phyloP scores from a whole-genome alignment of 306 rosid species.

The Acacia acuminata region DNA sequence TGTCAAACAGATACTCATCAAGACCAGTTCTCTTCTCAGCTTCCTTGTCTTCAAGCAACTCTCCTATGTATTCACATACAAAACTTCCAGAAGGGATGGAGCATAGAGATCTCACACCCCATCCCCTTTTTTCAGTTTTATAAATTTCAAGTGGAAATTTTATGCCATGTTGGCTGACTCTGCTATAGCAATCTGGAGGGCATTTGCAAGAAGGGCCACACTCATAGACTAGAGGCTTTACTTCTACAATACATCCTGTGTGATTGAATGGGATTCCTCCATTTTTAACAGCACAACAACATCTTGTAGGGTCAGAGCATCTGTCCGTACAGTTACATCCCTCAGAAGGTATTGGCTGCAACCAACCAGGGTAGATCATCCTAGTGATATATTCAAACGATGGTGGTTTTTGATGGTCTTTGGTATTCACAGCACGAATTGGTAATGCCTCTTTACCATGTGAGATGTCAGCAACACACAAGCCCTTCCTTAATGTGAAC shows the following conservation, averaged over 20 bases:
- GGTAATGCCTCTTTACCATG: slow-evolving; percentile 59
- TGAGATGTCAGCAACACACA: slow-evolving; percentile 61
- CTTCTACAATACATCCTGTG: slow-evolving; percentile 57
- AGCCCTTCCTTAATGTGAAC: slow-evolving; percentile 41
- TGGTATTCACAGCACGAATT: slow-evolving; percentile 51
- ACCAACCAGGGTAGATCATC: slow-evolving; percentile 65
- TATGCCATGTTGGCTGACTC: slow-evolving; percentile 67
- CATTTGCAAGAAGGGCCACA: slow-evolving; percentile 77
- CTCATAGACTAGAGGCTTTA: slow-evolving; percentile 60
- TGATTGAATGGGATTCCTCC: slow-evolving; percentile 61
- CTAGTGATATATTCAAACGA: slow-evolving; percentile 46
- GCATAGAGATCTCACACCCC: slow-evolving; percentile 76
- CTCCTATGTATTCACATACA: slow-evolving; percentile 74
- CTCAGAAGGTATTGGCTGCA: slow-evolving; percentile 35
- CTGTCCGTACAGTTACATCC: slow-evolving; percentile 60
- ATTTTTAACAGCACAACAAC: slow-evolving; percentile 57
- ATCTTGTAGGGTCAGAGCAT: slow-evolving; percentile 57
- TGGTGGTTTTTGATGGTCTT: slow-evolving; percentile 50
- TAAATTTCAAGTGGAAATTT: slow-evolving; percentile 63
- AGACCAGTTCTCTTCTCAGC: slow-evolving; percentile 54
- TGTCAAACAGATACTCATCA: slow-evolving; percentile 68
- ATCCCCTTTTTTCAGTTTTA: slow-evolving; percentile 60
- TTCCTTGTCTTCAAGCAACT: slow-evolving; percentile 58
- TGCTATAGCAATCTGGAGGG: slow-evolving; percentile 55
- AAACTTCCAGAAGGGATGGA: slow-evolving; percentile 73